Conservation (phyloP, 164 flowering plant species). For the Aristolochia californica region DNA sequence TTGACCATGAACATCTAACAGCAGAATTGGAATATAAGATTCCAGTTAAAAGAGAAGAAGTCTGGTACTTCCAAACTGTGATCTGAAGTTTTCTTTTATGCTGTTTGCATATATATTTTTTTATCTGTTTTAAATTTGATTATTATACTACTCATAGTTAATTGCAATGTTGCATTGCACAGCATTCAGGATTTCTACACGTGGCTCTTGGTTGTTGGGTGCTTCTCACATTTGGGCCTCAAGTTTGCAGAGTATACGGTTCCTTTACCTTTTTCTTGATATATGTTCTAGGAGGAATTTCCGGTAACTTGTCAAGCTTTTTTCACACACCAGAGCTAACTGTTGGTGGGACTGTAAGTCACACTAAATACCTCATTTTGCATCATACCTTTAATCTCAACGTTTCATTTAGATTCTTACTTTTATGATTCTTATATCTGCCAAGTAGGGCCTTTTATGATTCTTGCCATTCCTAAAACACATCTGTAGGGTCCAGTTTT, state of each 20-base stretch:
- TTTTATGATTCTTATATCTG: background rate
- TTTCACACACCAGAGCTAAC: constrained; percentile 62
- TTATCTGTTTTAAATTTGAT: too few species aligned
- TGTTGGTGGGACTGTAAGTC: constrained; percentile 71
- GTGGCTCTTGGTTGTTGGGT: constrained; percentile 58
- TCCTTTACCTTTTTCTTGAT: constrained; percentile 56
- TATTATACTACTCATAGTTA: too few species aligned
- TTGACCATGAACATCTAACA: too few species aligned
- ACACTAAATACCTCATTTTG: background rate
- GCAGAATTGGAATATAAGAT: too few species aligned
- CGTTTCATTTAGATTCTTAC: background rate
- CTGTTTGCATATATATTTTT: too few species aligned
- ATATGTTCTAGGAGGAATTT: constrained; percentile 61
- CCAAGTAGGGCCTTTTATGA: background rate
- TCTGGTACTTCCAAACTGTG: too few species aligned
- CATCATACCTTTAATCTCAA: too few species aligned
- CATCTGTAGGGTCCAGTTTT: constrained; percentile 55
- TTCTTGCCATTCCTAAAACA: background rate
- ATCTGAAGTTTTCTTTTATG: too few species aligned
- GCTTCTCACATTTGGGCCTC: constrained; percentile 57
- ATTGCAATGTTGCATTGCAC: constrained; percentile 5
- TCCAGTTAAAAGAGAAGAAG: too few species aligned
- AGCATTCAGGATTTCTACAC: constrained; percentile 69
- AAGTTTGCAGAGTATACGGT: constrained; percentile 54
- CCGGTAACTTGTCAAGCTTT: constrained; percentile 64